Evolutionary conservation across 2,329 filamentous ascomycete species (phyloP), one percentile per base, ranked within the genome.

Genomic region (Claviceps paspali): DNA sequence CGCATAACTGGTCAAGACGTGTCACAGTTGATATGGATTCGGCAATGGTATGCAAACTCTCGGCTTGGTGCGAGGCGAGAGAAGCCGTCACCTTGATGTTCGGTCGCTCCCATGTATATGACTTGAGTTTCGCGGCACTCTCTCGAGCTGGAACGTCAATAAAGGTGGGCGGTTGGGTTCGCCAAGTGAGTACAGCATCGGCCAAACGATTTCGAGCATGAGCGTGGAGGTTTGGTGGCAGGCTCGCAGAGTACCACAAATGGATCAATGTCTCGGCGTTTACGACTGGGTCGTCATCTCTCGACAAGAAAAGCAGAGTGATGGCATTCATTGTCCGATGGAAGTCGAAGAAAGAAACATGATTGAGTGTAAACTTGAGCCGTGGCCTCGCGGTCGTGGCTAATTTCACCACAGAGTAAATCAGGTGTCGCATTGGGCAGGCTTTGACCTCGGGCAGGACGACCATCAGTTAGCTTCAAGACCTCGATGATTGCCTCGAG

Each of bases 181-280:
- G n/a, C n/a, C n/a, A n/a, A n/a, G n/a, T n/a, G n/a, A n/a, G n/a
- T n/a, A n/a, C n/a, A n/a, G n/a, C n/a, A n/a, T n/a, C n/a, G n/a
- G 15, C 23, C 23, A 27, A 2, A 12, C 17, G 7, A 10, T 6
- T 10, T 12, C 6, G 5, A 12, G 12, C 23, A 33, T 33, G 30
- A 14, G 5, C 15, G 18, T 21, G 14, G n/a, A 38, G 15, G 3
- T 27, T 3, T 11, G 6, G 10, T 10, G 50, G 37, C 26, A 50
- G 34, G 30, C 36, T 43, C 9, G 38, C 26, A 8, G 51, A 52
- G 36, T 54, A 54, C 49, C 47, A 52, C 10, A 52, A 17, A 32
- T 54, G 48, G 3, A 48, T 41, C 10, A 41, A 35, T 2, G 44
- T 38, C 17, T 54, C 51, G 1, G 51, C 49, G 31, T 48, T 49